phyloP scores from a whole-genome alignment of 345 rosid genomes.

The thale cress (Arabidopsis thaliana) region TAIR10.1 NC_003070.9:28187501-28188000 shows the following conservation, averaged over 20 bases:
- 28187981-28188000: background rate
- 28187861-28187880: conserved; percentile 89
- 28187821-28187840: conserved; percentile 92
- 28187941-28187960: conserved; percentile 83
- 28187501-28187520: conserved; percentile 25
- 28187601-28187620: conserved; percentile 22
- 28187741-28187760: conserved; percentile 81
- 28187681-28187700: conserved; percentile 43
- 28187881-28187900: conserved; percentile 73
- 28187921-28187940: conserved; percentile 83
- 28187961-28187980: conserved; percentile 61
- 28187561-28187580: conserved; percentile 35
- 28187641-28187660: conserved; percentile 21
- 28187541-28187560: conserved; percentile 27
- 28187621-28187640: background rate
- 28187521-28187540: conserved; percentile 42
- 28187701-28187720: conserved; percentile 34
- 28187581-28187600: conserved; percentile 23
- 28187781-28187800: conserved; percentile 85
- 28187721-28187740: conserved; percentile 68
- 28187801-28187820: conserved; percentile 94
- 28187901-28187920: conserved; percentile 63
- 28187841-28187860: conserved; percentile 85
- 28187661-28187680: conserved; percentile 11
- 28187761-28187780: conserved; percentile 75